These are phyloP conservation scores for Rhamnella rubrinervis DNA, from an alignment of 331 rosid species.

Conservation along the genomic window DNA sequence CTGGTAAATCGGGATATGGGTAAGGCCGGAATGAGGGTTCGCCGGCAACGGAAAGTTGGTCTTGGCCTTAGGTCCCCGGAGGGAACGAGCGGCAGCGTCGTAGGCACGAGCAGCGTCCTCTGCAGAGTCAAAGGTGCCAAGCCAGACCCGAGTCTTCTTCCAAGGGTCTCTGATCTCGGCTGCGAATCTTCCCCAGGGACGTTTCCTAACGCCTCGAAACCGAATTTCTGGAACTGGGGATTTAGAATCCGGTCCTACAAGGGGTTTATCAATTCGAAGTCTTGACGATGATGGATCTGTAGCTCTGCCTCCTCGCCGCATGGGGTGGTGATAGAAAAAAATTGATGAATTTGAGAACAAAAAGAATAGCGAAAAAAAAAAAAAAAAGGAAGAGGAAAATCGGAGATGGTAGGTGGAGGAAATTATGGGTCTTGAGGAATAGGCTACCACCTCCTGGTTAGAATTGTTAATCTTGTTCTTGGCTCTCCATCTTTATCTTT, in stretches of 20 bases:
- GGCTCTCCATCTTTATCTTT: constrained; percentile 23
- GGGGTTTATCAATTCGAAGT: not conserved
- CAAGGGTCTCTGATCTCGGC: constrained; percentile 93
- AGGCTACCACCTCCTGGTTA: constrained; percentile 31
- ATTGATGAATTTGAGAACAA: not conserved
- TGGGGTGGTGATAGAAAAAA: constrained; percentile 20
- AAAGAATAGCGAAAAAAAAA: not conserved
- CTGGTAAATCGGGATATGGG: constrained; percentile 17
- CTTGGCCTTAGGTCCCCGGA: constrained; percentile 79
- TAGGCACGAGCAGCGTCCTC: constrained; percentile 88
- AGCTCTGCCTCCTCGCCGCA: constrained; percentile 60
- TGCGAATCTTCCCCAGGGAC: constrained; percentile 84
- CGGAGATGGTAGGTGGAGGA: constrained; percentile 35
- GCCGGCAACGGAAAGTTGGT: constrained; percentile 57
- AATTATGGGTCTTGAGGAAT: constrained; percentile 42
- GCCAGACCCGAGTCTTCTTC: constrained; percentile 87
- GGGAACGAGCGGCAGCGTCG: constrained; percentile 67
- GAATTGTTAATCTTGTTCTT: not conserved
- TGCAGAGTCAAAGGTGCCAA: constrained; percentile 83
- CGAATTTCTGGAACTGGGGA: constrained; percentile 42
- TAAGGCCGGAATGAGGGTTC: constrained; percentile 20
- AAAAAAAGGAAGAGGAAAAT: not conserved
- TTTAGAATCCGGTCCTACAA: constrained; percentile 6
- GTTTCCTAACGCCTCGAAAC: constrained; percentile 80
- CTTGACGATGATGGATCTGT: constrained; percentile 31